These are phyloP conservation scores for Rhodotorula diobovata DNA, from an alignment of 768 basidiomycete genomes.

Conservation along the genomic window DNA sequence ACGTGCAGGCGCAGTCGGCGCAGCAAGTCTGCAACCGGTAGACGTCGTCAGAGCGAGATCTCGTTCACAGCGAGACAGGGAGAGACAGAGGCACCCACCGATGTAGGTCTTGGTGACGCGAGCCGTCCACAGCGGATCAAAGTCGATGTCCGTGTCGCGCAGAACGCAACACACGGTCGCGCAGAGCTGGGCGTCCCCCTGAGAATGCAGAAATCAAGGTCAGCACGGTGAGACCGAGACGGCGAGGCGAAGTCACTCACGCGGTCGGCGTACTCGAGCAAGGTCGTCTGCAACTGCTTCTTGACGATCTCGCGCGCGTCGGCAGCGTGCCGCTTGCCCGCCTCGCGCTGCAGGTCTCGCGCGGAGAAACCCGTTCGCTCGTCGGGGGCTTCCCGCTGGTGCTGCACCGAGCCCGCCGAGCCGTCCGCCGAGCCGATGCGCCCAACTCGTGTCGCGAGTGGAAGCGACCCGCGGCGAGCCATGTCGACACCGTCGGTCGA, in stretches of 20 bases:
- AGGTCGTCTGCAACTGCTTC: conserved; percentile 13
- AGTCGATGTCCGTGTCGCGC: conserved; percentile 2
- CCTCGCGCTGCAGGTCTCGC: conserved; percentile 2
- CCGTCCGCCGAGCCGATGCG: not conserved
- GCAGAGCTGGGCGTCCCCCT: conserved; percentile 37
- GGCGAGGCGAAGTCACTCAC: conserved; percentile 4
- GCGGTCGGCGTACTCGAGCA: conserved; percentile 34
- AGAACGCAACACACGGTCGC: conserved; percentile 23
- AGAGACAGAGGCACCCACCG: conserved; percentile 6
- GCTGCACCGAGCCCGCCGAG: no score
- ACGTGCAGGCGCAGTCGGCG: conserved; percentile 25
- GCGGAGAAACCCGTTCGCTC: not conserved
- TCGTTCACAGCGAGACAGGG: no score
- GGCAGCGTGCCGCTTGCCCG: not conserved
- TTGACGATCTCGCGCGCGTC: conserved; percentile 20
- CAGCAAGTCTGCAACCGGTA: conserved; percentile 23
- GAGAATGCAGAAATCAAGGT: not conserved
- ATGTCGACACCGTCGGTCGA: conserved; percentile 13
- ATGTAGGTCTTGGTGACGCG: conserved; percentile 33
- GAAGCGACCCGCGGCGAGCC: conserved; percentile 11
- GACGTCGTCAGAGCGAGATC: not conserved
- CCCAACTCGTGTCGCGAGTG: not conserved
- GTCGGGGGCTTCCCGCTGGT: not conserved
- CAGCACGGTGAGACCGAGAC: no score
- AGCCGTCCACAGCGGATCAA: conserved; percentile 22